Evolutionary conservation across 2,329 filamentous ascomycete genomes (phyloP).

Genomic region (Pseudocercospora eumusae): DNA sequence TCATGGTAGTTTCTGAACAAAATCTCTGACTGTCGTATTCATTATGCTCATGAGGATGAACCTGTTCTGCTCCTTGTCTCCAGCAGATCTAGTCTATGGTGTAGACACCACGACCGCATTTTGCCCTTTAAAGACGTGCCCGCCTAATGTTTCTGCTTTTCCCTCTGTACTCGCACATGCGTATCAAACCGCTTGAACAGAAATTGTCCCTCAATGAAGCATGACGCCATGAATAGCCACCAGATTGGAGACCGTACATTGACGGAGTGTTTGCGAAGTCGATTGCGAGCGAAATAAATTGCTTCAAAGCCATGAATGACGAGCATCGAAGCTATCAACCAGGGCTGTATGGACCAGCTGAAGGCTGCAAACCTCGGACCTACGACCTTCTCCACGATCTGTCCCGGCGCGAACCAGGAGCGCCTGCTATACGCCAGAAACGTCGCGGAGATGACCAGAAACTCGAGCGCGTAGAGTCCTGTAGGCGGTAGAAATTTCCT

Average conservation of each 20-base stretch:
- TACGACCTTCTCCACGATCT: constrained; percentile 42
- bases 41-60: background rate
- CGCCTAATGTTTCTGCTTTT: constrained; percentile 44
- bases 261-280: constrained; percentile 56
- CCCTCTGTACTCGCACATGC: constrained; percentile 46
- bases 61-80: background rate
- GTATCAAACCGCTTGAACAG: constrained; percentile 51
- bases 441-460: constrained; percentile 58
- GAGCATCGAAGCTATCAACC: constrained; percentile 61
- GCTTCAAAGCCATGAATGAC: constrained; percentile 67
- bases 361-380: constrained; percentile 60
- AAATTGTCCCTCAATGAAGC: constrained; percentile 57
- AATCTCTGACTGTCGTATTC: background rate
- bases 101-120: background rate
- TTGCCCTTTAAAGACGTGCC: background rate
- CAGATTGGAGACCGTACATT: constrained; percentile 51
- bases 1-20: background rate
- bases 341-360: constrained; percentile 61
- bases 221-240: constrained; percentile 56
- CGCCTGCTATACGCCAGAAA: constrained; percentile 55
- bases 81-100: background rate
- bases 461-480: constrained; percentile 56
- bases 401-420: constrained; percentile 55
- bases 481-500: constrained; percentile 55
- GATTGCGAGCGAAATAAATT: constrained; percentile 48